A percentile compares a stretch with the other conserved stretches of the same genome.
Conservation (phyloP, 164 flowering plant species). For the Piper longum region DNA sequence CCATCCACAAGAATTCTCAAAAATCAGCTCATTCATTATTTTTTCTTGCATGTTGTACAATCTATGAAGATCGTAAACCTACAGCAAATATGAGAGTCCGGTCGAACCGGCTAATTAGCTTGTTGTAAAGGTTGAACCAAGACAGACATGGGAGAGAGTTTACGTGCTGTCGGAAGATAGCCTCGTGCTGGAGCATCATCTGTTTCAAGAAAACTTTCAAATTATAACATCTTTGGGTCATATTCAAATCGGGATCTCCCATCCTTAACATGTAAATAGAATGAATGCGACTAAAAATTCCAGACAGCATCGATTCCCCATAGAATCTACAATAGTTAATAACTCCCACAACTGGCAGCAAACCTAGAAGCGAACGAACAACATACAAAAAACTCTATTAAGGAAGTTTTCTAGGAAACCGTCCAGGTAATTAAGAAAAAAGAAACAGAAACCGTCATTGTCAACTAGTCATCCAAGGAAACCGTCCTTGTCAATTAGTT, state of each 20-base stretch:
- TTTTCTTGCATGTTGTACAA: conserved; percentile 24
- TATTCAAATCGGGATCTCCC: conserved; percentile 19
- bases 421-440: too few species aligned
- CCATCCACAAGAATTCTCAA: conserved; percentile 11
- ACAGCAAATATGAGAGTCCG: not conserved
- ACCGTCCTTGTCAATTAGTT: too few species aligned
- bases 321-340: too few species aligned
- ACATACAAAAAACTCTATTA: too few species aligned
- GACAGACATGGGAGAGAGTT: conserved; percentile 4
- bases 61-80: conserved; percentile 46
- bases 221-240: conserved; percentile 15
- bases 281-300: too few species aligned
- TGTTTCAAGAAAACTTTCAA: conserved; percentile 17
- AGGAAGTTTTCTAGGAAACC: too few species aligned
- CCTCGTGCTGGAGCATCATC: conserved; percentile 36
- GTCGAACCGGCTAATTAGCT: not conserved
- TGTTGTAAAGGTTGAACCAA: not conserved
- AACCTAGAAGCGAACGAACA: too few species aligned
- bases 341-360: too few species aligned
- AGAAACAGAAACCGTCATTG: too few species aligned
- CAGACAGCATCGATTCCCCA: too few species aligned
- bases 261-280: conserved; percentile 14
- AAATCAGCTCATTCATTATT: conserved; percentile 22
- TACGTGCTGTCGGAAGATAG: conserved; percentile 37
- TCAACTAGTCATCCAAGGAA: too few species aligned